Evolutionary conservation across 2,329 filamentous ascomycete species (phyloP), one percentile per base, ranked within the genome.

Genomic region (Nemania abortiva): DNA sequence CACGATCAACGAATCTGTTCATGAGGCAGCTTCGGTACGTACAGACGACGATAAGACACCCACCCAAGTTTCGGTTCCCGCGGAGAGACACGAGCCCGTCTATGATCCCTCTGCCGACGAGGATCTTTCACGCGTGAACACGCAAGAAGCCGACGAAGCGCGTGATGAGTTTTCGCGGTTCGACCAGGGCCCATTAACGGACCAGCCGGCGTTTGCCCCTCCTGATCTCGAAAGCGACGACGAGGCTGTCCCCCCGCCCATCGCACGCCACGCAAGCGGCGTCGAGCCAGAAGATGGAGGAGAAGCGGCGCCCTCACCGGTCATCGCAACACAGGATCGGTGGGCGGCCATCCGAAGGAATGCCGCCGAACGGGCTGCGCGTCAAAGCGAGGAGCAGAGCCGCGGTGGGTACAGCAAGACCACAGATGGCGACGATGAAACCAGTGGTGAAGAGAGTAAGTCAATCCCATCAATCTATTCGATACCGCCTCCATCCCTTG

Each of bases 291-390:
- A 75, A 54, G 74, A 77, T 68, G 73, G 78, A n/a, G 74, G 79
- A 54, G 72, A 76, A 39, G 75, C 77, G 34, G 72, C 79, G 31
- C 77, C 80, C 29, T 75, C 78, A 2, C 76, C 78, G 24, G 63
- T 73, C 0, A 72, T 79, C 7, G 83, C 84, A 3, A 82, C 83
- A 37, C 86, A 92, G 72, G 95, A 98, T 78, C 90, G 95, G 63
- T 99, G 96, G 96, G 95, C 95, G 0, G 94, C 97, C 81, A 98
- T 98, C 74, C 90, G 95, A 73, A 95, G 95, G 85, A 98, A 98
- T 76, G 96, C 96, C 11, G 94, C 94, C 3, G 92, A 96, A 70
- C 88, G 94, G 68, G 92, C 92, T 42, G 85, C 88, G 6, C 86
- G 89, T 70, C 84, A 88, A 52, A 89, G 88, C 63, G 91, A 94